Conservation (phyloP, 495 filamentous ascomycete species). For the Neurospora discreta region DNA sequence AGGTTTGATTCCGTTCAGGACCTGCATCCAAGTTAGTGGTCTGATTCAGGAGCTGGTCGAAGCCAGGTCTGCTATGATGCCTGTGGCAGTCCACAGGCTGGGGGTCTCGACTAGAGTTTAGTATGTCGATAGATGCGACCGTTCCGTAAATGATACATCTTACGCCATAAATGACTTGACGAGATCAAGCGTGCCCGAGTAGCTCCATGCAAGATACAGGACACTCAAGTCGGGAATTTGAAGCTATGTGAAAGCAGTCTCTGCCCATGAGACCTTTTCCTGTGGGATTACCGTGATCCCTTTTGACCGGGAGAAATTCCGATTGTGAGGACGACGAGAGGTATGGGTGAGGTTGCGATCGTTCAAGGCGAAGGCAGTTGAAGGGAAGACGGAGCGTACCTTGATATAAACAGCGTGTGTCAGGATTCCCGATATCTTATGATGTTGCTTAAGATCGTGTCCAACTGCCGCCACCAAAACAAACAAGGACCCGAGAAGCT, state of each 20-base stretch:
- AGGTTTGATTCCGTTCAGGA: neutral
- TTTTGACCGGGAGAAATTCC: neutral
- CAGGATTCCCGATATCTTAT: neutral
- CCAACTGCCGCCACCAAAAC: neutral
- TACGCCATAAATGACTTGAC: neutral
- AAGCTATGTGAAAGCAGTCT: neutral
- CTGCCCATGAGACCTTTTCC: neutral
- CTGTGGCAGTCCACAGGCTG: neutral
- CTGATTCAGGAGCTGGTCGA: neutral
- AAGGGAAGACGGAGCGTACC: neutral
- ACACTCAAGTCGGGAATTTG: neutral
- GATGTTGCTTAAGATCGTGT: neutral
- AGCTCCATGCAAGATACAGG: neutral
- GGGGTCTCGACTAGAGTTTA: neutral
- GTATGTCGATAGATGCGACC: neutral
- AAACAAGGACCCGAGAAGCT: neutral
- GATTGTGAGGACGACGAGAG: neutral
- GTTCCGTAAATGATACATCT: neutral
- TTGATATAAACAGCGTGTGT: neutral
- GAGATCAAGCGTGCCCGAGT: neutral
- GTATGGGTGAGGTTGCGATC: neutral
- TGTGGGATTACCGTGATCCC: neutral
- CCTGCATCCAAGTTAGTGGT: neutral
- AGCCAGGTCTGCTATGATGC: neutral
- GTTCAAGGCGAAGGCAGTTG: neutral